phyloP scores from a whole-genome alignment of 257 asterid species.

The Nicotiana sylvestris region DNA sequence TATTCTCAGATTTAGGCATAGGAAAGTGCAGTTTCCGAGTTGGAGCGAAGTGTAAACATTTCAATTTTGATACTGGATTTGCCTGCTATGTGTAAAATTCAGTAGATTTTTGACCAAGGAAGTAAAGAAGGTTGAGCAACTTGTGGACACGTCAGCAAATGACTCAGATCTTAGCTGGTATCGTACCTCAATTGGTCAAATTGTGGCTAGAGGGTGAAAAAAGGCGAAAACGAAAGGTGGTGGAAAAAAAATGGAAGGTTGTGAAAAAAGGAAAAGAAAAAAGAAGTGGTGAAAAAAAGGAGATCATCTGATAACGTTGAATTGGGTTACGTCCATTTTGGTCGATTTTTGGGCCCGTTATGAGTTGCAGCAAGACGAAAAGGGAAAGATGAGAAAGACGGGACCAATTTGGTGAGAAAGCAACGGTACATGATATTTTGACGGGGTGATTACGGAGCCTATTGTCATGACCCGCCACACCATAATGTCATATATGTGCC shows the following conservation, averaged over 20 bases:
- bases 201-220: background rate
- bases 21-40: background rate
- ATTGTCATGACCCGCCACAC: no score
- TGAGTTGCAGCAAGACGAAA: conserved; percentile 14
- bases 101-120: background rate
- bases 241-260: background rate
- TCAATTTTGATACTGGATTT: background rate
- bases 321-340: conserved; percentile 20
- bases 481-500: no score
- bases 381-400: background rate
- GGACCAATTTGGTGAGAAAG: conserved; percentile 23
- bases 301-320: conserved; percentile 4
- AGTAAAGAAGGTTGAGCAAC: background rate
- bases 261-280: background rate
- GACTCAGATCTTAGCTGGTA: background rate
- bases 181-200: background rate
- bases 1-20: background rate
- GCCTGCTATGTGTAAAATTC: background rate
- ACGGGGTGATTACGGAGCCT: background rate
- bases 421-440: conserved; percentile 21
- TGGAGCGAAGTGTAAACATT: background rate
- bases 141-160: background rate
- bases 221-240: background rate
- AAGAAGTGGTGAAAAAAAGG: background rate
- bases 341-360: conserved; percentile 19